Evolutionary conservation across 495 filamentous ascomycete genomes (phyloP), one percentile per base, ranked within the genome.

Genomic region (Letharia lupina): DNA sequence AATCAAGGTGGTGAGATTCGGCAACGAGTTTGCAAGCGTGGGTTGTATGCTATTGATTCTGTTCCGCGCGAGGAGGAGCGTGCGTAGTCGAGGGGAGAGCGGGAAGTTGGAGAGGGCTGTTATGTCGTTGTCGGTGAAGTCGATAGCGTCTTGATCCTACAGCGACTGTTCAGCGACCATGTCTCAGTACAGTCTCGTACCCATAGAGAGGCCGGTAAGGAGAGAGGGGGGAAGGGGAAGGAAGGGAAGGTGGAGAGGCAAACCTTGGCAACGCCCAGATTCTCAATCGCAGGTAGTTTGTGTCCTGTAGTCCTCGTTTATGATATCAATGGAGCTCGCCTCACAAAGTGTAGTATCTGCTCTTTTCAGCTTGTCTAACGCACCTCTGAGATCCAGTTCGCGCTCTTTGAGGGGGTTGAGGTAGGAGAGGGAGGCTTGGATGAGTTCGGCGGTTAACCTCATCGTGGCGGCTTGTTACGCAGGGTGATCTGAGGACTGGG

Each of bases 331-430:
- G 83, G 79, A 88, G 88, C 84, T 88, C 87, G 79, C 74, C 73
- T 75, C 69, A 84, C 87, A 37, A 35, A 84, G 88, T 91, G 91
- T 89, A 96, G 91, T 87, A 95, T 93, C 92, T 93, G 90, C 81
- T 87, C 91, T 93, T 96, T 93, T 90, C 91, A 88, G 84, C 76
- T 73, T 75, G 70, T 78, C 41, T 9, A 37, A 93, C 91, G 88
- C 87, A 99, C 95, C 95, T 98, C 95, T 87, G 71, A 99, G 91
- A 83, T 97, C 92, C 73, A 99, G 84, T 84, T 99, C 95, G 73
- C 95, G 91, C 81, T 99, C 94, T 77, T 91, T 93, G 79, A 98
- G 83, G 68, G 93, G 91, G 81, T 98, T 98, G 73, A 97, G 89
- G 86, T 96, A 99, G 75, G 91, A 96, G 66, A 93, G 89, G 67